Base-by-base conservation (phyloP, 768 basidiomycete species). In the Lactarius evosmus region DNA sequence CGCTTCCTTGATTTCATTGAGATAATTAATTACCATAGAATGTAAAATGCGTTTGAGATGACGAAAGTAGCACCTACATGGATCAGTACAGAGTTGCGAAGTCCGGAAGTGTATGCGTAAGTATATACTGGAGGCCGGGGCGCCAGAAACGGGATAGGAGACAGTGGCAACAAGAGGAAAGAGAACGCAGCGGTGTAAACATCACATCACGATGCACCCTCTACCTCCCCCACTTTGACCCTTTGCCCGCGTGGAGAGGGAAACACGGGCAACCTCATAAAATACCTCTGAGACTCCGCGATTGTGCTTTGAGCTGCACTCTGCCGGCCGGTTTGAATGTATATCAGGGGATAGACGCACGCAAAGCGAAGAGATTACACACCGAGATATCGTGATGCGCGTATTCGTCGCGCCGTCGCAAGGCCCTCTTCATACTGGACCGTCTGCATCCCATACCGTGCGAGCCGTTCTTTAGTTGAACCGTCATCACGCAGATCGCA, bases 281-380 rank as follows among this genome's bases (percentile, higher is more conserved):
- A 98, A 95, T 9, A 95, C 94, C 73, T 98, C 95, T 32, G 85
- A 81, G 12, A 98, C 95, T 4, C 96, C 96, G 54, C 96, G 85
- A 69, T 97, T 95, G 71, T 96, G 94, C 75, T 98, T 98, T 8
- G 96, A 95, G 67, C 94, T 96, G 73, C 96, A 98, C 80, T 98
- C 95, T 97, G 70, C 3, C 40, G 17, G 36, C 62, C 34, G 36
- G 52, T 32, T 49, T 46, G 17, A n/a, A 44, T 19, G 30, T 30
- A 12, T 25, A 38, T 60, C 44, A 65, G 66, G 17, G 49, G 32
- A 29, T 25, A 36, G 29, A 27, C 2, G n/a, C 9, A 12, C 25
- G 7, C 22, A 38, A n/a, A 38, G n/a, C 38, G 22, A 44, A 16
- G 51, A 33, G 36, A 38, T 27, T 40, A 78, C 83, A 36, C 65